Evolutionary conservation across 352 stramenopile species (phyloP).

Genomic region (Phytophthora litchii): DNA sequence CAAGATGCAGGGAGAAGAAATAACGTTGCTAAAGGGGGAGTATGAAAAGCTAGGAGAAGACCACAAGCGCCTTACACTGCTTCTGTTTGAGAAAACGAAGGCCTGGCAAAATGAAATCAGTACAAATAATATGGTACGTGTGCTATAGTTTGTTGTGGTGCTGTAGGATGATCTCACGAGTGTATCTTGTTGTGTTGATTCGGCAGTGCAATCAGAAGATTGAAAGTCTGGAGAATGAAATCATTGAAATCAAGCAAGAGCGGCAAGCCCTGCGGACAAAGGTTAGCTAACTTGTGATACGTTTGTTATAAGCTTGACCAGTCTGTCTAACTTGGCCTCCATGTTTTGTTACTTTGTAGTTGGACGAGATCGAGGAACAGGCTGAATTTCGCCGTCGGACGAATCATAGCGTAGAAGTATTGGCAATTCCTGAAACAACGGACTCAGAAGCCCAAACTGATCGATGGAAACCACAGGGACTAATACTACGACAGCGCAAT

Average conservation of each 20-base stretch:
- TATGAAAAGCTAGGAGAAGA: conserved; percentile 55
- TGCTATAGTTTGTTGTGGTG: background rate
- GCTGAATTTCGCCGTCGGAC: conserved; percentile 57
- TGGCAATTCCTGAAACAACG: conserved; percentile 39
- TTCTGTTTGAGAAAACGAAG: conserved; percentile 78
- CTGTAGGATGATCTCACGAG: background rate
- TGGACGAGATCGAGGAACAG: conserved; percentile 66
- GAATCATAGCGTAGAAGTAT: conserved; percentile 69
- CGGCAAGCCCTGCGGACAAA: conserved; percentile 44
- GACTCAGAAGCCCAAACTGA: conserved; percentile 78
- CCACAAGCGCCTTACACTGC: conserved; percentile 54
- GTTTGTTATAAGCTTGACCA: background rate
- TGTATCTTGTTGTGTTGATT: background rate
- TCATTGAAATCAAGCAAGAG: conserved; percentile 40
- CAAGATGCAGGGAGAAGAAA: conserved; percentile 39
- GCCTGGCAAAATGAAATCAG: conserved; percentile 72
- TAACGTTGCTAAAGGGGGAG: conserved; percentile 36
- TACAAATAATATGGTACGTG: conserved; percentile 52
- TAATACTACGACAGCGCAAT: conserved; percentile 78
- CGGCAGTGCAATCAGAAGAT: conserved; percentile 59
- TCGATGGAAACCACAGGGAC: conserved; percentile 69
- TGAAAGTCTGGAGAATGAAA: conserved; percentile 38
- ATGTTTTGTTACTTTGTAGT: conserved; percentile 28
- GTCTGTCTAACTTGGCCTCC: background rate
- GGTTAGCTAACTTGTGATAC: conserved; percentile 30